Evolutionary conservation across 2,329 filamentous ascomycete genomes (phyloP).

Genomic region (Talaromyces sp.): DNA sequence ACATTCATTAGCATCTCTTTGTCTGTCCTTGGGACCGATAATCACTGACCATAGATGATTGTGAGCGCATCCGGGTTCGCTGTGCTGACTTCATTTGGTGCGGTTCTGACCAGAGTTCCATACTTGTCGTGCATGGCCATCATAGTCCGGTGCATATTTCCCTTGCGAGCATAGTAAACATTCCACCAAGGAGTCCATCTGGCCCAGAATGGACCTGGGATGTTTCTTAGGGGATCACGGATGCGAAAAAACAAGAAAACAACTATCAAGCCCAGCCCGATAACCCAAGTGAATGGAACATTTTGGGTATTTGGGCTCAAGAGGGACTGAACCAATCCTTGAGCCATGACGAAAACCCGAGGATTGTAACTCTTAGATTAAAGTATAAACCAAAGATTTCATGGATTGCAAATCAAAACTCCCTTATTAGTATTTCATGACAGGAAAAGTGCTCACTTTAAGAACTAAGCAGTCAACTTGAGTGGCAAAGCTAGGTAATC

Average conservation of each 20-base stretch:
- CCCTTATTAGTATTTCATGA: not conserved
- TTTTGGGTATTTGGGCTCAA: not conserved
- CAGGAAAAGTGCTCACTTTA: not conserved
- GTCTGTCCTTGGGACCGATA: not conserved
- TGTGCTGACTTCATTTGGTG: not conserved
- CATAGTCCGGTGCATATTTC: not conserved
- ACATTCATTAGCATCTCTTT: not conserved
- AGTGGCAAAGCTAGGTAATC: not conserved
- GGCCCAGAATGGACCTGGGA: conserved; percentile 1
- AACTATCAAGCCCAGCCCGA: not conserved
- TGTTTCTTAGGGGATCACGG: not conserved
- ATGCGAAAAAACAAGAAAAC: not conserved
- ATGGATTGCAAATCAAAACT: too few species aligned
- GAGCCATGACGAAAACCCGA: not conserved
- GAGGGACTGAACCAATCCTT: not conserved
- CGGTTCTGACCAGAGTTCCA: not conserved
- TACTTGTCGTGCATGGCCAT: not conserved
- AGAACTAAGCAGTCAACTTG: not conserved
- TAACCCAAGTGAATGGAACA: not conserved
- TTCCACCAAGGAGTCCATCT: not conserved
- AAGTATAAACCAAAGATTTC: too few species aligned
- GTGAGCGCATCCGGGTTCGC: not conserved
- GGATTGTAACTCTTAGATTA: not conserved
- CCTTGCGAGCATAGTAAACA: not conserved
- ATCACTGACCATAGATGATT: not conserved